These are phyloP conservation scores for Eleusine indica DNA, from an alignment of 176 grass and related monocot genomes.

Conservation along the genomic window DNA sequence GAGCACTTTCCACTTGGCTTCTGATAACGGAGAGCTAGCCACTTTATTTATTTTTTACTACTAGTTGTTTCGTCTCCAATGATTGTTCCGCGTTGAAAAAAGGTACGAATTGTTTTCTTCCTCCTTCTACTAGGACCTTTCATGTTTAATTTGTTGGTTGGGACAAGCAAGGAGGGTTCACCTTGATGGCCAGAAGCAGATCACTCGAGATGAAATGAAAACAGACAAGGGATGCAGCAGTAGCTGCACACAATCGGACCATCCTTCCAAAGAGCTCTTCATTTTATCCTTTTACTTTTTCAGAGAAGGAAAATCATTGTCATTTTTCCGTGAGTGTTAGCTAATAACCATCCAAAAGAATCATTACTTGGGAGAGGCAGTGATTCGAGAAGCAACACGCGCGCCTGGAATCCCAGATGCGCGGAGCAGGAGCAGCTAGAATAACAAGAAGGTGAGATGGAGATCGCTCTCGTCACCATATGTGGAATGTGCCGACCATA, in stretches of 20 bases:
- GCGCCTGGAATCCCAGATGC: not conserved
- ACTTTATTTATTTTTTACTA: not conserved
- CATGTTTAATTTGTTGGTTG: not conserved
- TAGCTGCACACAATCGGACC: not conserved
- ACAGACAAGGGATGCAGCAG: not conserved
- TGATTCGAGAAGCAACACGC: not conserved
- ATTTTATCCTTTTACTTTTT: not conserved
- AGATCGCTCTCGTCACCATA: not conserved
- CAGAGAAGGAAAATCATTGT: not conserved
- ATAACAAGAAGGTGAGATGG: not conserved
- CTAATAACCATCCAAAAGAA: not conserved
- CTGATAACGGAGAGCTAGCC: constrained; percentile 2
- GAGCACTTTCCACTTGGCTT: constrained; percentile 24
- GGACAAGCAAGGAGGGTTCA: not conserved
- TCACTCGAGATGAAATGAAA: not conserved
- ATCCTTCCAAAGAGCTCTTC: not conserved
- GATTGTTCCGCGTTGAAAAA: not conserved
- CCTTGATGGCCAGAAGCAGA: not conserved
- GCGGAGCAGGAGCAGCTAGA: not conserved
- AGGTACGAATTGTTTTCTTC: not conserved
- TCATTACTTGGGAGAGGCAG: not conserved
- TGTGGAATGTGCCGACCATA: not conserved
- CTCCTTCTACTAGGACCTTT: not conserved
- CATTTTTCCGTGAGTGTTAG: not conserved
- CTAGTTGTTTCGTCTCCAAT: not conserved